A percentile compares a stretch with the other conserved stretches of the same genome.
These are phyloP conservation scores for Plectosphaerella plurivora DNA, from an alignment of 2,329 filamentous ascomycete species.

Conservation along the genomic window DNA sequence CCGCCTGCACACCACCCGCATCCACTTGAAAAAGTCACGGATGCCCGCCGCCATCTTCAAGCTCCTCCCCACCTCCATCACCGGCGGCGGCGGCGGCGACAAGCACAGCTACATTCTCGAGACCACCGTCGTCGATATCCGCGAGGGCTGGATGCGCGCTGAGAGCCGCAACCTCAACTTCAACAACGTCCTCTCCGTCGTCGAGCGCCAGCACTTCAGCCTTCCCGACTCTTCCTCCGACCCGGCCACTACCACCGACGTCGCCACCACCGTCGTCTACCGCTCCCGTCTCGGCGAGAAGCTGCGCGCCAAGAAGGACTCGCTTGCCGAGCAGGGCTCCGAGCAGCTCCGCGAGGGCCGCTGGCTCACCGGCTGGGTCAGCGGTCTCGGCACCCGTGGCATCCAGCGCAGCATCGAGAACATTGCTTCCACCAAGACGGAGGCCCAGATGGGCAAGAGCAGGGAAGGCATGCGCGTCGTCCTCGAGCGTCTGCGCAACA, in stretches of 20 bases:
- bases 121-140: conserved; percentile 72
- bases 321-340: conserved; percentile 29
- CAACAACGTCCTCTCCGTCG: conserved; percentile 72
- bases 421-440: conserved; percentile 71
- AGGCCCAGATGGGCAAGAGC: conserved; percentile 74
- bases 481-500: conserved; percentile 62
- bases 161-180: conserved; percentile 80
- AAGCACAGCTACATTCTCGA: conserved; percentile 79
- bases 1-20: conserved; percentile 70
- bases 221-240: conserved; percentile 21
- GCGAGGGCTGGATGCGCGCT: conserved; percentile 77
- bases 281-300: conserved; percentile 68
- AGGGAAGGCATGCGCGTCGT: conserved; percentile 81
- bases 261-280: conserved; percentile 70
- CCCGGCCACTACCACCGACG: conserved; percentile 49
- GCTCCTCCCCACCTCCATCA: conserved; percentile 65
- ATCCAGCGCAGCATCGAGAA: conserved; percentile 76
- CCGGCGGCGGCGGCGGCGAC: conserved; percentile 56
- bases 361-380: conserved; percentile 49
- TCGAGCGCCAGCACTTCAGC: conserved; percentile 70
- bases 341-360: conserved; percentile 39
- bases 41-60: conserved; percentile 72
- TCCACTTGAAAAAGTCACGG: conserved; percentile 78
- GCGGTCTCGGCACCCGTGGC: conserved; percentile 62
- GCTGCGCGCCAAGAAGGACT: conserved; percentile 49